phyloP scores from a whole-genome alignment of 371 early-diverging fungal species.

The Apophysomyces sp. region DNA sequence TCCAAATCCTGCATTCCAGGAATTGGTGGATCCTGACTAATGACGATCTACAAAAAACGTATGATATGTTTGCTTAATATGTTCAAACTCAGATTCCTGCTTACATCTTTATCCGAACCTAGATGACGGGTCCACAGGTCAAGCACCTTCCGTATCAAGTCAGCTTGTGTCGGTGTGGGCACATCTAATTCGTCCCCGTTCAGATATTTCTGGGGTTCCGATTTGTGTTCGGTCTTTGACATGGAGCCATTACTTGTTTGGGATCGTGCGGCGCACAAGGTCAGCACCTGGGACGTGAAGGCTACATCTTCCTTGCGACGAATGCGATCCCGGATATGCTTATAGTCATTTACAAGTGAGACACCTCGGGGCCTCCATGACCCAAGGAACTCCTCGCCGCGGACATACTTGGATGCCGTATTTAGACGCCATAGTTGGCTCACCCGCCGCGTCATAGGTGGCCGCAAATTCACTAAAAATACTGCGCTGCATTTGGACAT shows the following conservation, averaged over 20 bases:
- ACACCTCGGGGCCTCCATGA: conserved; percentile 79
- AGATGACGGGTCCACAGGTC: conserved; percentile 50
- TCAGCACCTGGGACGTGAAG: conserved; percentile 14
- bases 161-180: conserved; percentile 12
- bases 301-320: conserved; percentile 17
- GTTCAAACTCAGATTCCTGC: conserved; percentile 1
- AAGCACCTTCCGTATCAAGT: conserved; percentile 39
- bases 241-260: conserved; percentile 15
- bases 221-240: neutral
- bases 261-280: conserved; percentile 9
- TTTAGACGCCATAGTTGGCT: conserved; percentile 75
- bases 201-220: neutral
- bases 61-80: neutral
- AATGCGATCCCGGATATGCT: conserved; percentile 31
- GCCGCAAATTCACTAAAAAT: conserved; percentile 56
- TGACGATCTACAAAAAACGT: conserved; percentile 34
- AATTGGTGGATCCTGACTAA: conserved; percentile 52
- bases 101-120: conserved; percentile 54
- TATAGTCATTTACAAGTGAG: conserved; percentile 65
- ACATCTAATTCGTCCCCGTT: conserved; percentile 1
- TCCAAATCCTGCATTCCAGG: conserved; percentile 43
- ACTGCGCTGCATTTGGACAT: conserved; percentile 54
- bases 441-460: conserved; percentile 56
- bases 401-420: conserved; percentile 75
- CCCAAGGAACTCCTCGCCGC: conserved; percentile 82